Evolutionary conservation across 352 stramenopile species (phyloP), one percentile per base, ranked within the genome.

Genomic region (Globisporangium yorkense): DNA sequence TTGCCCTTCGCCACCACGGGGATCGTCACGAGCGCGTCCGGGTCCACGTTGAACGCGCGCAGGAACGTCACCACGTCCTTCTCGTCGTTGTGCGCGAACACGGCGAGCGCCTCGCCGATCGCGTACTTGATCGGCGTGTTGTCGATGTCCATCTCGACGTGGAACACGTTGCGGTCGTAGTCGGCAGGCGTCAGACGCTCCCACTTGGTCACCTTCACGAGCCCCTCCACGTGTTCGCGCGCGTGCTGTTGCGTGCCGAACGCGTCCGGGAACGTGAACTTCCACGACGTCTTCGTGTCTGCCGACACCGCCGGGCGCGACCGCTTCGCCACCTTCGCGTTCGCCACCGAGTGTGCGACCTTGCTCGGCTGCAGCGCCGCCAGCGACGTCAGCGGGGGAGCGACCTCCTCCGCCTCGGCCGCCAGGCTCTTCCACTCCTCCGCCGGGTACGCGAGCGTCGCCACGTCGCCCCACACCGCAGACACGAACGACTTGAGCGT

Each of bases 81-180:
- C 54, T 85, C 68, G 62, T 89, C 69, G 70, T 96, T 96, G 65
- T 94, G 82, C 5, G 75, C 77, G 63, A 92, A 96, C 51, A 96
- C 80, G 13, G 80, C 84, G 15, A 96, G 67, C 43, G 86, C 84
- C 45, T 94, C 86, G 54, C 86, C 86, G 55, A 92, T 92, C 49
- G 76, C 72, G 77, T 96, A 96, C 75, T 82, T 78, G 65, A 96
- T 87, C 37, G 66, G 67, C 20, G 77, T 89, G 68, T 84, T 83
- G 21, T 62, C 85, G 51, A 87, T 92, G 70, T 94, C 86, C 73
- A 96, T 90, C 57, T 91, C 82, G 48, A 94, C 56, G 66, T 94
- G 86, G 71, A 92, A 91, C 39, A 96, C 86, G 63, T 96, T 91
- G 40, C 86, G 82, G 60, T 72, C 77, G 72, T 96, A 96, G 62